phyloP scores from a whole-genome alignment of 306 rosid genomes.

The Quercus aquifolioides region DNA sequence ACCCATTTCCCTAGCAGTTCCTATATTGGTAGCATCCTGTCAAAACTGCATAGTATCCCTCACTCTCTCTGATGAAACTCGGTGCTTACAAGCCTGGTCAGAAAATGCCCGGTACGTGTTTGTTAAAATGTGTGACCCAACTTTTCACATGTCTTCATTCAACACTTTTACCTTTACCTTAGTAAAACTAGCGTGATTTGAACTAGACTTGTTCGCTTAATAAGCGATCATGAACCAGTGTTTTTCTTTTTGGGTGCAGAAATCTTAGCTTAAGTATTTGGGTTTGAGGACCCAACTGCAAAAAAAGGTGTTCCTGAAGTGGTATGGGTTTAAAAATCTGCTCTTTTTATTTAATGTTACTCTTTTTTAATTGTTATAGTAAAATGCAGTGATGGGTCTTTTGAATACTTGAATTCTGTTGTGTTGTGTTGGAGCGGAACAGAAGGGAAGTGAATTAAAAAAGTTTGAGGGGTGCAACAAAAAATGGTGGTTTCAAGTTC shows the following conservation, averaged over 20 bases:
- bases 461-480: neutral
- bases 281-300: neutral
- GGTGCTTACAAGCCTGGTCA: neutral
- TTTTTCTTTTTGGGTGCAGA: slow-evolving; percentile 2
- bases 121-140: neutral
- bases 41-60: neutral
- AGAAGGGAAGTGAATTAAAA: neutral
- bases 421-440: neutral
- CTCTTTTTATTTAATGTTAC: neutral
- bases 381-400: neutral
- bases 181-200: neutral
- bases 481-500: slow-evolving; percentile 59
- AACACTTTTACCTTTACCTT: neutral
- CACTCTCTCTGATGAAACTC: neutral
- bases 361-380: neutral
- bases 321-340: neutral
- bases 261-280: neutral
- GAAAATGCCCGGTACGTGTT: neutral
- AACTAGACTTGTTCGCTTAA: neutral
- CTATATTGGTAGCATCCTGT: neutral
- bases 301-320: neutral
- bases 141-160: neutral
- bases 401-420: slow-evolving; percentile 2
- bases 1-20: neutral
- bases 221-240: too few relatives aligned